These are phyloP conservation scores for Panaeolus papilionaceus DNA, from an alignment of 768 basidiomycete genomes.

Conservation along the genomic window DNA sequence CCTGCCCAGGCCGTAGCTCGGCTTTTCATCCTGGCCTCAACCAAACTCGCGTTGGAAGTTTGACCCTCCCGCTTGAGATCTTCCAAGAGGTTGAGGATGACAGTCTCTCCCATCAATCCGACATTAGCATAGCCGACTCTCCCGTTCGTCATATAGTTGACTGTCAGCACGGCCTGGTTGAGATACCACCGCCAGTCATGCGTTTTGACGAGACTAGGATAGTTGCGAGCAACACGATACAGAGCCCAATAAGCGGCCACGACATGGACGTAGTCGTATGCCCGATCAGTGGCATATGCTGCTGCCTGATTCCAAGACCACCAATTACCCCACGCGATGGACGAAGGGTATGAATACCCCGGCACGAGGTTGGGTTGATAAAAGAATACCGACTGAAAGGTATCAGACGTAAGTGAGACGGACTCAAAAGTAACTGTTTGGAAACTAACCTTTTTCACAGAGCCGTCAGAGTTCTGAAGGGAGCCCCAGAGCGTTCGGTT, in stretches of 20 bases:
- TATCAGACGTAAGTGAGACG: neutral
- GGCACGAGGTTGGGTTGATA: conserved; percentile 54
- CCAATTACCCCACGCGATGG: conserved; percentile 58
- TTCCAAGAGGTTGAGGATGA: conserved; percentile 50
- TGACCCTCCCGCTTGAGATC: conserved; percentile 60
- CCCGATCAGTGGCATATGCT: conserved; percentile 54
- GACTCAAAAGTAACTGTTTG: neutral
- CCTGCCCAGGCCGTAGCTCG: conserved; percentile 52
- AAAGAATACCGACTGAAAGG: conserved; percentile 52
- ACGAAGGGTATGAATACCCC: conserved; percentile 52
- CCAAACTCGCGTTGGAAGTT: conserved; percentile 50
- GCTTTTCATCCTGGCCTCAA: conserved; percentile 52
- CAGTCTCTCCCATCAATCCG: conserved; percentile 66
- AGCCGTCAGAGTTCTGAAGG: conserved; percentile 57
- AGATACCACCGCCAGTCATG: conserved; percentile 65
- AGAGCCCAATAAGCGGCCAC: conserved; percentile 59
- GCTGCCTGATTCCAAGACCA: conserved; percentile 62
- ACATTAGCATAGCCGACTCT: conserved; percentile 50
- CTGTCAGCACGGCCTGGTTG: conserved; percentile 57
- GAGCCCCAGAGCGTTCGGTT: conserved; percentile 54
- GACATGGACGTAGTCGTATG: conserved; percentile 60
- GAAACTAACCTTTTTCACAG: conserved; percentile 53
- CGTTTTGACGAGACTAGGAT: conserved; percentile 51
- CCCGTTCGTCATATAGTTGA: conserved; percentile 51
- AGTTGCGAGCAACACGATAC: conserved; percentile 64